Evolutionary conservation across 2,329 filamentous ascomycete genomes (phyloP), one percentile per base, ranked within the genome.

Genomic region (Phaeosphaeriaceae sp.): DNA sequence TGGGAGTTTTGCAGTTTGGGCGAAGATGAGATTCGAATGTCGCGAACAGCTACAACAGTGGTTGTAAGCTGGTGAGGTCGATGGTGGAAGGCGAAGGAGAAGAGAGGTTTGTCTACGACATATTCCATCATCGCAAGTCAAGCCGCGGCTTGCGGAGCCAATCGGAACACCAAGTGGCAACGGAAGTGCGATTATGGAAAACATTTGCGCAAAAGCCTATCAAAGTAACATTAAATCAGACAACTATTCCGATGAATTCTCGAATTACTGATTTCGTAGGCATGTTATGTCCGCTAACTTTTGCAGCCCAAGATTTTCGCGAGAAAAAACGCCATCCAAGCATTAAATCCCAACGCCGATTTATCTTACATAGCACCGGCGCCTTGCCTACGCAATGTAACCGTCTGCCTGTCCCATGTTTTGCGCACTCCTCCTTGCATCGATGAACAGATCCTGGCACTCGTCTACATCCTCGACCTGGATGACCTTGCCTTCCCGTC

Each of bases 401-500:
- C 75, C 76, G 3, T 71, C 64, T 25, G 60, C 61, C 51, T 59
- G 61, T 7, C 59, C 69, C 33, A 78, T 49, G 24, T 64, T 65
- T 49, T 75, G 70, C n/a, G 81, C 81, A 67, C 82, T 83, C 68
- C 81, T 76, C 54, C 76, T 71, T 9, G 81, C 81, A 63, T 84
- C 82, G 74, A 81, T 77, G 63, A 84, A 84, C 62, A 84, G 53
- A 1, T 67, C 76, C 53, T 77, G 77, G 17, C 79, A 80, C 69
- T 84, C 82, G 60, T 80, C 82, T 54, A 88, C 85, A 65, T 88
- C 89, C 48, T 84, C 76, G 22, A 81, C 83, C 56, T 78, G 79
- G 51, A 83, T 83, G 71, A 64, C 85, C 83, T 53, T 74, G 22
- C 75, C 77, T 44, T 81, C 80, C 46, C 72, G 74, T 15, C 80